Evolutionary conservation across 1,284 basidiomycete species (phyloP).

Genomic region (Retiboletus flavoniger): DNA sequence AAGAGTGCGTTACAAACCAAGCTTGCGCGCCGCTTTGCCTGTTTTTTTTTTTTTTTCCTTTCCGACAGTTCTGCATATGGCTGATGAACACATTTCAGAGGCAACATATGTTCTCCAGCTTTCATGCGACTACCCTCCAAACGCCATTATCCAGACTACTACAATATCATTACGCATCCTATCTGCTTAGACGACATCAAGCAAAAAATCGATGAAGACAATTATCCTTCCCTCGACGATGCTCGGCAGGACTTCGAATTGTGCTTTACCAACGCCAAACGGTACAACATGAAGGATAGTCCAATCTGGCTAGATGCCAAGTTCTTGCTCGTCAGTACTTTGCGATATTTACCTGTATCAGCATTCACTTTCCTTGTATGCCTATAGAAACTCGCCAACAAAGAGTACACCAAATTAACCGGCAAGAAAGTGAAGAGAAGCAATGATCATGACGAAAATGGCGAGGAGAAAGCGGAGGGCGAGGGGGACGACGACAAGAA

Average conservation of each 20-base stretch:
- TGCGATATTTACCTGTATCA: neutral
- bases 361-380: constrained; percentile 6
- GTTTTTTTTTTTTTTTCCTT: constrained; percentile 35
- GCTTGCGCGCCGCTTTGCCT: constrained; percentile 34
- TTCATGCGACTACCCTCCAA: constrained; percentile 80
- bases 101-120: constrained; percentile 62
- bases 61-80: constrained; percentile 31
- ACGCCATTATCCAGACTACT: constrained; percentile 89
- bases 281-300: constrained; percentile 86
- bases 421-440: constrained; percentile 46
- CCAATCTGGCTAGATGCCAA: constrained; percentile 84
- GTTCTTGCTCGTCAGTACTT: constrained; percentile 46
- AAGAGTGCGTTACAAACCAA: constrained; percentile 67
- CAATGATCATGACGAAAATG: constrained; percentile 43
- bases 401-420: constrained; percentile 59
- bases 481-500: constrained; percentile 44
- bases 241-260: constrained; percentile 81
- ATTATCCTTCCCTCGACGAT: constrained; percentile 67
- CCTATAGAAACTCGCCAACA: constrained; percentile 63
- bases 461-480: constrained; percentile 40
- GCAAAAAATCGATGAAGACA: constrained; percentile 63
- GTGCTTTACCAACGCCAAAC: constrained; percentile 88
- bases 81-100: constrained; percentile 43
- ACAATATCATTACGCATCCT: constrained; percentile 68
- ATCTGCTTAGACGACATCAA: constrained; percentile 88